phyloP scores from a whole-genome alignment of 352 stramenopile species.

The Globisporangium cystogenes region DNA sequence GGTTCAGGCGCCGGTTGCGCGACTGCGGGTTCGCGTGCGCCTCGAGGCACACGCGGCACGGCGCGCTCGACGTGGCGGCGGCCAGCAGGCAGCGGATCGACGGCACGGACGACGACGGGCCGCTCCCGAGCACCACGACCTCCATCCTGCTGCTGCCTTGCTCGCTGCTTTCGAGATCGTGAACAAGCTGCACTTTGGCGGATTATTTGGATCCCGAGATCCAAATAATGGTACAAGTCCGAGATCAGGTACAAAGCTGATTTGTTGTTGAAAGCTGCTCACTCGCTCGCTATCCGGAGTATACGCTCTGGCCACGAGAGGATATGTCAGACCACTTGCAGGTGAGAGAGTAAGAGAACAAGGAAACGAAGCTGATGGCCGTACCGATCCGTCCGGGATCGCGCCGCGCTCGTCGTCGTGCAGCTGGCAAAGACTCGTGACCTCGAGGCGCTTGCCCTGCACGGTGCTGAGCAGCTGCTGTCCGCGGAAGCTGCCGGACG shows the following conservation, averaged over 20 bases:
- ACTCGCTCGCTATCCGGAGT: neutral
- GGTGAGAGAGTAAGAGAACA: neutral
- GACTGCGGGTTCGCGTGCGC: constrained; percentile 60
- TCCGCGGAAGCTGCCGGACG: constrained; percentile 54
- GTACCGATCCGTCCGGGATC: constrained; percentile 43
- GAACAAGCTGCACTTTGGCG: too few species aligned
- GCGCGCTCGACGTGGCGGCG: constrained; percentile 6
- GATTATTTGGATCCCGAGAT: too few species aligned
- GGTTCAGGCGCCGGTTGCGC: constrained; percentile 77
- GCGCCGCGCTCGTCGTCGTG: constrained; percentile 51
- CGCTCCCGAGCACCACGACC: constrained; percentile 75
- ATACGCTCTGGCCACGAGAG: neutral
- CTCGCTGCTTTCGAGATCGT: too few species aligned
- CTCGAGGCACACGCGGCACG: constrained; percentile 60
- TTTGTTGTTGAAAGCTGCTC: too few species aligned
- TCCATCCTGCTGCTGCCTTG: too few species aligned
- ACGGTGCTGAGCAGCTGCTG: constrained; percentile 70
- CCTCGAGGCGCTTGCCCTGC: constrained; percentile 64
- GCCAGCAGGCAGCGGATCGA: constrained; percentile 69
- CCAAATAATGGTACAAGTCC: too few species aligned
- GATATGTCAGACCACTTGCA: neutral
- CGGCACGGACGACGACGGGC: constrained; percentile 78
- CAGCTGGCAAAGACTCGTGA: constrained; percentile 59
- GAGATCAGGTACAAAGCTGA: too few species aligned
- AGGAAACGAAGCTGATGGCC: neutral